Conservation (phyloP, 1,284 basidiomycete genomes). For the Butyriboletus appendiculatus region DNA sequence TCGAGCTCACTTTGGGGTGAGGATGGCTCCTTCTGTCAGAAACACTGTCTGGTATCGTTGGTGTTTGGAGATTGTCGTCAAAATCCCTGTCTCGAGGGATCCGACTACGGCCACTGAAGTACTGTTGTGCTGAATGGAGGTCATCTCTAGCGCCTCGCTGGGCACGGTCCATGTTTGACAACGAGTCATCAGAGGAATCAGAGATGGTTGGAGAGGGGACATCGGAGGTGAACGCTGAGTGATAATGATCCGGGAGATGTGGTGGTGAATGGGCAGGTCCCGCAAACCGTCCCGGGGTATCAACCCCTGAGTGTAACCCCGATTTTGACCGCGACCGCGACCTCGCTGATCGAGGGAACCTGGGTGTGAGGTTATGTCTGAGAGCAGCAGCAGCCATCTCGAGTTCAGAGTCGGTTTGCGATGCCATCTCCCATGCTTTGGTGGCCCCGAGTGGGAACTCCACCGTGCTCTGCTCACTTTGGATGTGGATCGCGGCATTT, state of each 20-base stretch:
- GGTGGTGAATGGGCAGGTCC: slow-evolving; percentile 63
- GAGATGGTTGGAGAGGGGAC: slow-evolving; percentile 47
- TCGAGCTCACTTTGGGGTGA: slow-evolving; percentile 40
- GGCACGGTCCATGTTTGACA: slow-evolving; percentile 27
- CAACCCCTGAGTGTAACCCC: slow-evolving; percentile 60
- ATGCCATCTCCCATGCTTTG: slow-evolving; percentile 37
- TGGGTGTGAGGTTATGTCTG: slow-evolving; percentile 33
- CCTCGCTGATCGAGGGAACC: slow-evolving; percentile 37
- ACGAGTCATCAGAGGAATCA: slow-evolving; percentile 36
- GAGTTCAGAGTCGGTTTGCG: slow-evolving; percentile 32
- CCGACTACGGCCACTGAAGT: slow-evolving; percentile 49
- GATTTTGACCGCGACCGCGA: slow-evolving; percentile 47
- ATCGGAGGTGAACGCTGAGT: slow-evolving; percentile 10
- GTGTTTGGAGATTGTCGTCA: slow-evolving; percentile 55
- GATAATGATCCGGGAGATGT: slow-evolving; percentile 19
- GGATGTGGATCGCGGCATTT: slow-evolving; percentile 16
- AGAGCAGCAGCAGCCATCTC: slow-evolving; percentile 42
- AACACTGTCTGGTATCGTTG: slow-evolving; percentile 49
- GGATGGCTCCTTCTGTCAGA: slow-evolving; percentile 37
- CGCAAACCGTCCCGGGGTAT: slow-evolving; percentile 78
- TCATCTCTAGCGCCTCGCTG: slow-evolving; percentile 56
- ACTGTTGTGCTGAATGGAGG: slow-evolving; percentile 46
- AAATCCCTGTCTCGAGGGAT: slow-evolving; percentile 58
- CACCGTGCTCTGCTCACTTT: slow-evolving; percentile 20
- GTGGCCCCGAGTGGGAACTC: slow-evolving; percentile 22